Base-by-base conservation (phyloP, 768 basidiomycete species). In the Lactarius quietus region DNA sequence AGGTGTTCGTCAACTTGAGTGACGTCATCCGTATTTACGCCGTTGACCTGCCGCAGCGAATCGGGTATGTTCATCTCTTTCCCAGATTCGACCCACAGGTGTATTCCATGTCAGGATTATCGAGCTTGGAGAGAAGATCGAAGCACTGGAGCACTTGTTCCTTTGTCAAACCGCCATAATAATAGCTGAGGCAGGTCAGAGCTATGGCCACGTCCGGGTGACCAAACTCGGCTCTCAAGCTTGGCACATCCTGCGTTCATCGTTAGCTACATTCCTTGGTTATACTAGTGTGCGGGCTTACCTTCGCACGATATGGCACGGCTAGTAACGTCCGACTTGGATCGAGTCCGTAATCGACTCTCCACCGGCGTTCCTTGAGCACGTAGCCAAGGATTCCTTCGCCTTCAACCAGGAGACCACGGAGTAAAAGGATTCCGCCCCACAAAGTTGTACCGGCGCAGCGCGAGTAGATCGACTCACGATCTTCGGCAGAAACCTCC, bases 331-430 rank as follows among this genome's bases (percentile, higher is more conserved):
- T 77, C 3, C 83, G 77, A 7, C 58, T 68, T 0, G 69, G 68
- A 51, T 80, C 79, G 7, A 82, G 76, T 1, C 83, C 83, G 65
- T 82, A 84, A 56, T 84, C 79, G 0, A 84, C 83, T 29, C 83
- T 72, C 81, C 81, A 84, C 7, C 81, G 76, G 51, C 74, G 75
- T 39, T 77, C 73, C 39, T 69, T 71, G 0, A 84, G 69, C 1
- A 73, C 71, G 56, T 78, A 78, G 3, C 70, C 38, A 4, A 84
- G 71, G 9, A 84, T 76, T 0, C 78, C 80, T 43, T 39, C 31
- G 8, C 59, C 45, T 2, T 74, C 72, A 0, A 74, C 78, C 36
- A 84, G 62, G 1, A 84, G 71, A 5, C 83, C 83, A 0, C 82
- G 78, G 9, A 80, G 73, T 1, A 83, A 73, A 1, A 84, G 73